Base-by-base conservation (phyloP, 768 basidiomycete species). In the Peribolospora kevripleyi region DNA sequence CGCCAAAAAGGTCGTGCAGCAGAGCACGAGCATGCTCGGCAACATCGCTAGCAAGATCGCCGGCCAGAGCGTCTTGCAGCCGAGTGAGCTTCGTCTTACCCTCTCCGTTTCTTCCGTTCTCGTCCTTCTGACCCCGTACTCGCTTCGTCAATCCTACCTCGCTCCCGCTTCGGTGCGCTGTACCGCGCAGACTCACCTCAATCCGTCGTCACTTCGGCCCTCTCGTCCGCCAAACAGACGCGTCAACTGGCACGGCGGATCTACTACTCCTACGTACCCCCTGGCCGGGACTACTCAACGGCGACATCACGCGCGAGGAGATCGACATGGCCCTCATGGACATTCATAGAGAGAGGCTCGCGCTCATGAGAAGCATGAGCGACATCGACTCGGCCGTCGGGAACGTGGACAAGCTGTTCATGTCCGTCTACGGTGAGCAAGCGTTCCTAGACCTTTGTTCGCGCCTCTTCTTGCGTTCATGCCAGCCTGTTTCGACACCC, bases 301-400 rank as follows among this genome's bases (percentile, higher is more conserved):
- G 72, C 1, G 72, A 73, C 57, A 70, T 67, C 4, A 68, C 69
- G 0, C 61, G 71, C 10, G 75, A 77, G 53, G 73, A 73, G 53
- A 80, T 80, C 7, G 86, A 93, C 65, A 55, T 57, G 56, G 60
- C 65, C 41, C 60, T 54, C 54, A 80, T 82, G 66, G 80, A 84
- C 46, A 74, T 84, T 55, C 86, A 90, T 64, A 75, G 84, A 40
- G 87, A 93, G 64, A 78, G 86, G 56, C 68, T 85, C 45, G 80
- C 81, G 14, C 76, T 93, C 48, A 80, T 83, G 57, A 79, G 81
- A 63, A 82, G 80, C 5, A 84, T 93, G 85, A 74, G 78, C 48
- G 84, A 90, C 67, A 70, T 90, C 51, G 87, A 90, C 66, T 84
- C 81, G 52, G 87, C 87, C 5, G 85, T 90, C 10, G 79, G 83